Evolutionary conservation across 2,329 filamentous ascomycete species (phyloP), one percentile per base, ranked within the genome.

Genomic region (Ambrosiella beaveri): DNA sequence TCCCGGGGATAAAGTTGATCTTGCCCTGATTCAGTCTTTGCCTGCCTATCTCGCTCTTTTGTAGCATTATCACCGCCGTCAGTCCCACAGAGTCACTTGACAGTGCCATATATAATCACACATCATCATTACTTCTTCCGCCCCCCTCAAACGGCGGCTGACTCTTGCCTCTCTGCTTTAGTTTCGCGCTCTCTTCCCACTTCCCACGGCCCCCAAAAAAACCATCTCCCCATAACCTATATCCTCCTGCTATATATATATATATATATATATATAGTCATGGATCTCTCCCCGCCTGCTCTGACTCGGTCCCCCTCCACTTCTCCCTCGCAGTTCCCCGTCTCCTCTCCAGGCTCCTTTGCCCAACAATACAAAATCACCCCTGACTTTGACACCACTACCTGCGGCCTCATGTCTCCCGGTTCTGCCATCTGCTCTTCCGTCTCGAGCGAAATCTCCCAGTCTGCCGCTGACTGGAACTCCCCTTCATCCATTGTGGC

Each of bases 401-500:
- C 15, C 8, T 54, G 52, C 35, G 7, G 15, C 13, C 13, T 54
- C 38, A 40, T 54, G 37, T 41, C 37, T 27, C 19, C 39, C 37
- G 37, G 44, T 38, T 17, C 37, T 17, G 35, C 52, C 8, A 40
- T 54, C 8, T 19, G 38, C 12, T 69, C 73, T 56, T 64, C 72
- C 58, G 74, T 73, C 67, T 39, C 58, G 12, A 37, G 44, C 54
- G 39, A 17, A 7, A 71, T 72, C 59, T 64, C 68, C 61, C 70
- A 74, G 65, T 69, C 69, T 58, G 71, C 73, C 50, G 63, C 70
- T 52, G 69, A 71, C 52, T 78, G 75, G 76, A 67, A 65, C 62
- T 70, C 69, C 40, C 63, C 70, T 27, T 63, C 68, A 39, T 63
- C 70, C 47, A 67, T 75, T 60, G 71, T 74, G 35, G 65, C 71